Evolutionary conservation across 2,329 filamentous ascomycete species (phyloP).

Genomic region (Neopestalotiopsis sp.): DNA sequence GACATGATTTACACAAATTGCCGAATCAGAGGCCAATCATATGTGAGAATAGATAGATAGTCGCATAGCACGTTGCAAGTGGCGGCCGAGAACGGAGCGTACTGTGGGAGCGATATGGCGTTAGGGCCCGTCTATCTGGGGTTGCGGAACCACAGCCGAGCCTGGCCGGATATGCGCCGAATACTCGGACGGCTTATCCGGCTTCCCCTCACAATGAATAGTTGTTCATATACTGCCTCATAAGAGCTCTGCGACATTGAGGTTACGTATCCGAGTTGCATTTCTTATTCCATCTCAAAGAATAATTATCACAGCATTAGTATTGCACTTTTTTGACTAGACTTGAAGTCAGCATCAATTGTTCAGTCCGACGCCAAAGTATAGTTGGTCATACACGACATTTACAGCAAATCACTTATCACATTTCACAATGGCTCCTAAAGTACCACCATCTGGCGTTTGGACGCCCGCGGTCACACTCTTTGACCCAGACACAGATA

Average conservation of each 20-base stretch:
- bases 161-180: not conserved
- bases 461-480: slow-evolving; percentile 60
- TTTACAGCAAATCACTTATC: not conserved
- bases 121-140: not conserved
- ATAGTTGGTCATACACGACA: not conserved
- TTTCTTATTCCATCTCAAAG: not conserved
- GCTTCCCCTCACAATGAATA: not conserved
- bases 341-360: not conserved
- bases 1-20: too few species aligned
- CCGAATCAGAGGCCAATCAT: not conserved
- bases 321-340: not conserved
- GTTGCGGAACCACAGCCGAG: not conserved
- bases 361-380: not conserved
- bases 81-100: not conserved
- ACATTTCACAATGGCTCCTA: slow-evolving; percentile 23
- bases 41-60: not conserved
- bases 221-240: not conserved
- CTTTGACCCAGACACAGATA: slow-evolving; percentile 55
- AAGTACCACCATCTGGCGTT: slow-evolving; percentile 42
- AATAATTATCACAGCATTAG: not conserved
- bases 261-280: not conserved
- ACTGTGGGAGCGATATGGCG: not conserved
- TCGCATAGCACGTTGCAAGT: not conserved
- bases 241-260: not conserved
- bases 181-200: slow-evolving; percentile 1